Percentiles rank a stretch among this genome's conserved stretches.
phyloP scores from a whole-genome alignment of 2,329 filamentous ascomycete genomes.

The Trichophyton rubrum region DNA sequence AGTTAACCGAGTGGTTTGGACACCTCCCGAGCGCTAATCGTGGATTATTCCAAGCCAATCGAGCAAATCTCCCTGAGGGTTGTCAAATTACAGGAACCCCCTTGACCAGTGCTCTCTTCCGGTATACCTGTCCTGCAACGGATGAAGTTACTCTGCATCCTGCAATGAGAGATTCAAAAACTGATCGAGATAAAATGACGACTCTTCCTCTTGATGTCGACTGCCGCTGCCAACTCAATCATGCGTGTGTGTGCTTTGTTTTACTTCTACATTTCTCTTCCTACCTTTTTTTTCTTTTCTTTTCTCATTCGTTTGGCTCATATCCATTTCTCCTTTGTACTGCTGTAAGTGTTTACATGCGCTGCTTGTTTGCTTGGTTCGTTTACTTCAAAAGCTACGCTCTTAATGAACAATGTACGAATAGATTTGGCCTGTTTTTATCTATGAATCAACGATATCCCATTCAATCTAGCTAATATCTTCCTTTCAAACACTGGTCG shows the following conservation, averaged over 20 bases:
- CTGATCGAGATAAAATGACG: no score
- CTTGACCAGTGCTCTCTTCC: not conserved
- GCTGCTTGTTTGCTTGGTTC: not conserved
- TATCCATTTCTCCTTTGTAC: constrained; percentile 3
- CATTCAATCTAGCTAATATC: not conserved
- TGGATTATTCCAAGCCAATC: not conserved
- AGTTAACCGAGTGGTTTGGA: not conserved
- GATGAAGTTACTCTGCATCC: not conserved
- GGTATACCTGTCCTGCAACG: not conserved
- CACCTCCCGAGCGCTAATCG: no score
- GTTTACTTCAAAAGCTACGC: constrained; percentile 2
- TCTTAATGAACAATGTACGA: constrained; percentile 5
- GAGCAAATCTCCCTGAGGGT: not conserved
- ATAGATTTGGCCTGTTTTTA: constrained; percentile 3
- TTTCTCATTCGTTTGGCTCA: not conserved
- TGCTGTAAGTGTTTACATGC: constrained; percentile 2
- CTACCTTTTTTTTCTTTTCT: not conserved
- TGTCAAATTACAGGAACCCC: not conserved
- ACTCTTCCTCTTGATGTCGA: not conserved
- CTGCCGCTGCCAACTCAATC: not conserved
- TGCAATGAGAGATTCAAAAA: no score
- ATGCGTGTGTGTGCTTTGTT: not conserved
- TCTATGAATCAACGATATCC: constrained; percentile 3
- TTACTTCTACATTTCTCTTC: not conserved
- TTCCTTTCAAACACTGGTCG: not conserved